Evolutionary conservation across 73 alveolate species (phyloP).

Genomic region (Symbiodinium natans): DNA sequence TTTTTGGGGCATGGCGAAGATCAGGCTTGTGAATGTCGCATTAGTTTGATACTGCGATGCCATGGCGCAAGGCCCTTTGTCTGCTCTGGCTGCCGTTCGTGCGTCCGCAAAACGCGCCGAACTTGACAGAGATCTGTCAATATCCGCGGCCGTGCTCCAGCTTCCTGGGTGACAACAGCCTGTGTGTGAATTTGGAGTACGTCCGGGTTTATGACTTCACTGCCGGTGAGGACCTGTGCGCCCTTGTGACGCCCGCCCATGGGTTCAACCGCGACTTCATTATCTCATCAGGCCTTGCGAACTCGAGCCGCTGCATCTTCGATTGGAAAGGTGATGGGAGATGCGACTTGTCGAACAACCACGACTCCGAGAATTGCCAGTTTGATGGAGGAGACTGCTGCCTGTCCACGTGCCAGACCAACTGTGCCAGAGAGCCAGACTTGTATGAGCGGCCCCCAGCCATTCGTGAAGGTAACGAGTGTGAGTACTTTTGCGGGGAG

Average conservation of each 20-base stretch:
- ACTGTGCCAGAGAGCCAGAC: constrained; percentile 83
- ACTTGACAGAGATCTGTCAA: neutral
- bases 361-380: constrained; percentile 94
- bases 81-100: neutral
- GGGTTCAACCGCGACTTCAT: constrained; percentile 10
- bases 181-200: constrained; percentile 3
- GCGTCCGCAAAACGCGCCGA: neutral
- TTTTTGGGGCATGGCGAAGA: too few relatives aligned
- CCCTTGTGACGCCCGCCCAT: constrained; percentile 63
- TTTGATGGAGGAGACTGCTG: constrained; percentile 95
- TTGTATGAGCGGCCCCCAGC: constrained; percentile 35
- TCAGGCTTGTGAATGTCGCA: too few relatives aligned
- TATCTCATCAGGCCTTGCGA: neutral
- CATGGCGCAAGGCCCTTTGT: neutral
- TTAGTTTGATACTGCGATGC: too few relatives aligned
- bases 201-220: neutral
- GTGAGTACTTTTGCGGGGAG: constrained; percentile 79
- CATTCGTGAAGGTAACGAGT: neutral
- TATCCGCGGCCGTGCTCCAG: neutral
- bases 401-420: neutral
- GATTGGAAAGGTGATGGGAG: neutral
- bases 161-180: constrained; percentile 2
- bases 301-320: neutral
- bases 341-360: constrained; percentile 94
- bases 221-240: constrained; percentile 30